A percentile compares a stretch with the other conserved stretches of the same genome.
phyloP scores from a whole-genome alignment of 164 flowering plant species.

The Liriodendron chinense region DNA sequence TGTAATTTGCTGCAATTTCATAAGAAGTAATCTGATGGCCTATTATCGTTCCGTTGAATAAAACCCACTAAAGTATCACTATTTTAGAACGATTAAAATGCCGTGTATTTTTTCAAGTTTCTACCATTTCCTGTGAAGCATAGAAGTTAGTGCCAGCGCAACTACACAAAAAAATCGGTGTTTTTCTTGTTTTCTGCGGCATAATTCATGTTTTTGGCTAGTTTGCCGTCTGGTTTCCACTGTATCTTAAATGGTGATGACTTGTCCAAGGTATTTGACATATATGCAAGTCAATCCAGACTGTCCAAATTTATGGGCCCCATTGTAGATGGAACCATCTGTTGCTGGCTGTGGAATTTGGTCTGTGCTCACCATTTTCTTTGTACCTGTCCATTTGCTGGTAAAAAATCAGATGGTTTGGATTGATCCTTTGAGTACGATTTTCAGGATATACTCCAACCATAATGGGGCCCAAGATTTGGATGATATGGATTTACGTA shows the following conservation, averaged over 20 bases:
- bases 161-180: background rate
- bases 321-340: background rate
- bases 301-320: background rate
- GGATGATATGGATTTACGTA: background rate
- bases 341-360: background rate
- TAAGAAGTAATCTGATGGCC: background rate
- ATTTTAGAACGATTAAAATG: background rate
- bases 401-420: background rate
- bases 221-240: background rate
- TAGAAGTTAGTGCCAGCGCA: background rate
- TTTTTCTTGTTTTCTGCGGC: background rate
- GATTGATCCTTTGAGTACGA: background rate
- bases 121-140: background rate
- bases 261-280: background rate
- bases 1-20: background rate
- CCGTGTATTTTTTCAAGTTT: background rate
- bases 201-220: background rate
- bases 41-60: too few relatives aligned
- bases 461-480: background rate
- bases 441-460: background rate
- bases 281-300: too few relatives aligned
- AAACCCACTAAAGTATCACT: too few relatives aligned
- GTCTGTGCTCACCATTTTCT: background rate
- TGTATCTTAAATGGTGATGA: background rate
- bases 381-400: background rate